Base-by-base conservation (phyloP, 306 rosid genomes). In the Hippophae rhamnoides region DNA sequence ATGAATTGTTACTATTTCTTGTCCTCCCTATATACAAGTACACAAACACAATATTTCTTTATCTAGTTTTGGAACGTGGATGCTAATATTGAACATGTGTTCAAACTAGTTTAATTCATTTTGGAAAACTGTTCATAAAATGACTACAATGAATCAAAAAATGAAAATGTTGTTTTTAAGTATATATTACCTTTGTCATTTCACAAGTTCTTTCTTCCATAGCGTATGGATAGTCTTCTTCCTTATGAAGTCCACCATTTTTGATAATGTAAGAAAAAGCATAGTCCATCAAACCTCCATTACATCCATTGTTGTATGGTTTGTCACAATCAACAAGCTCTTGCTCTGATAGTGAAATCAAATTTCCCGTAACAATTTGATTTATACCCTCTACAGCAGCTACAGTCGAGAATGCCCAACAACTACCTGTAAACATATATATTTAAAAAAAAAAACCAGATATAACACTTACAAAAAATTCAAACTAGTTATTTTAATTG, bases 361-460 rank as follows among this genome's bases (percentile, higher is more conserved):
- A 60, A 55, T 86, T 86, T 49, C 94, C 89, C 0, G 79, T 73
- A 48, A 86, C 81, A 23, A 86, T 80, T 67, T 78, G 68, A 69
- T 78, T 82, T 69, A 86, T 82, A 55, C 94, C 89, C 71, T 86
- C 94, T 14, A 82, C 83, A 0, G 89, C 89, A 0, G 80, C 94
- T 8, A 82, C 83, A 0, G 89, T 82, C 0, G 94, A 82, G 73
- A 86, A 86, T 46, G 94, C 89, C 89, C 94, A 86, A 40, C 94
- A 86, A 52, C 94, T 86, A 31, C 94, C 89, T 54, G n/a, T 8
- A 8, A n/a, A 52, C 18, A 18, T 18, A 18, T 18, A n/a, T n/a
- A n/a, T 6, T 7, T 11, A n/a, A 12, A 3, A 52, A 2, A 54
- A 18, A 18, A 18, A 18, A 18, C 1, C 23, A 18, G 23, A 18